phyloP scores from a whole-genome alignment of 192 early-diverging fungal genomes.

The Coemansia sp. region DNA sequence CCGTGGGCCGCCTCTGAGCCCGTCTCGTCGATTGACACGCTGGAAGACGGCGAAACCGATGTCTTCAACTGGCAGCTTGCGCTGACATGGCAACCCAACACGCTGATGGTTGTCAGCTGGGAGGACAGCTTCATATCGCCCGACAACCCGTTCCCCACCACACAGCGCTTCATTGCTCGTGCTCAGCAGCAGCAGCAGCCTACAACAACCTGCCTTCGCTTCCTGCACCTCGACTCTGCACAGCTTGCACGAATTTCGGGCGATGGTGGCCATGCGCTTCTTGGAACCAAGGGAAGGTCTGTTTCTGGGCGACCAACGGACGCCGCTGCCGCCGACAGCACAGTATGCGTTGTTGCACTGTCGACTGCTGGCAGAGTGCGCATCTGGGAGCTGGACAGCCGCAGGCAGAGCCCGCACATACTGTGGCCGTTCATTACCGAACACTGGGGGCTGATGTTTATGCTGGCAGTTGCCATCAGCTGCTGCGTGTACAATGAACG shows the following conservation, averaged over 20 bases:
- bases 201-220: slow-evolving; percentile 45
- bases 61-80: slow-evolving; percentile 50
- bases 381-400: slow-evolving; percentile 53
- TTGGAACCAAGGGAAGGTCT: background rate
- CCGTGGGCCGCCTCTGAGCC: slow-evolving; percentile 46
- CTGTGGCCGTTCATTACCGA: slow-evolving; percentile 56
- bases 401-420: slow-evolving; percentile 43
- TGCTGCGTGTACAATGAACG: slow-evolving; percentile 57
- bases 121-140: slow-evolving; percentile 46
- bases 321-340: slow-evolving; percentile 8
- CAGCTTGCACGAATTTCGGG: slow-evolving; percentile 22
- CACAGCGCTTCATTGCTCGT: slow-evolving; percentile 40
- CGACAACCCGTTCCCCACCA: slow-evolving; percentile 41
- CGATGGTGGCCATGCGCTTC: background rate
- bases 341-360: slow-evolving; percentile 33
- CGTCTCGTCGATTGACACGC: slow-evolving; percentile 40
- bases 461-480: slow-evolving; percentile 42
- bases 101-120: slow-evolving; percentile 38
- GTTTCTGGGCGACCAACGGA: background rate
- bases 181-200: slow-evolving; percentile 32
- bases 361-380: slow-evolving; percentile 38
- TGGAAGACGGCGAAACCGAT: slow-evolving; percentile 51
- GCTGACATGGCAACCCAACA: slow-evolving; percentile 53
- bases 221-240: slow-evolving; percentile 37
- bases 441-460: slow-evolving; percentile 57